Evolutionary conservation across 1,284 basidiomycete genomes (phyloP).

Genomic region (Ceraceosorus guamensis): DNA sequence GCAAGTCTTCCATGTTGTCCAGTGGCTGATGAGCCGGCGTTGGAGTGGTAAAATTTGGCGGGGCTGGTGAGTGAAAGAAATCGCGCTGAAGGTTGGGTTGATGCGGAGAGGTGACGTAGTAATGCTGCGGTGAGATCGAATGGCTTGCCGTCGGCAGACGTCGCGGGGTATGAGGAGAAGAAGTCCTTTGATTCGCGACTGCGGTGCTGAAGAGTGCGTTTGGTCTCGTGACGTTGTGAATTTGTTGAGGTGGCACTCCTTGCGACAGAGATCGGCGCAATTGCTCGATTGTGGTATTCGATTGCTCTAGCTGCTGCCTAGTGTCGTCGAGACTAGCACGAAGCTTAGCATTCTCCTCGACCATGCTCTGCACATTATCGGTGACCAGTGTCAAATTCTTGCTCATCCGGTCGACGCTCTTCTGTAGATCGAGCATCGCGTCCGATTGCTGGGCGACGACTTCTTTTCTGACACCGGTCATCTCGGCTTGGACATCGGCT

Average conservation of each 20-base stretch:
- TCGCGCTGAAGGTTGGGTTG: neutral
- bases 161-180: no score
- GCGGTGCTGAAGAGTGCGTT: neutral
- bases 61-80: no score
- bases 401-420: slow-evolving; percentile 2
- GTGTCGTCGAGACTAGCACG: no score
- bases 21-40: neutral
- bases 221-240: no score
- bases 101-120: neutral
- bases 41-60: neutral
- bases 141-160: no score
- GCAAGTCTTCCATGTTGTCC: slow-evolving; percentile 5
- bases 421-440: slow-evolving; percentile 14
- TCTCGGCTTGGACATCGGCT: slow-evolving; percentile 17
- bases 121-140: no score
- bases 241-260: neutral
- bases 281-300: no score
- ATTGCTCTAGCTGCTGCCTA: neutral
- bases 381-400: slow-evolving; percentile 1
- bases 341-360: neutral
- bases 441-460: slow-evolving; percentile 18
- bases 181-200: neutral
- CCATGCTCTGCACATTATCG: slow-evolving; percentile 6
- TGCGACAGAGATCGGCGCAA: no score
- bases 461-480: slow-evolving; percentile 23